Conservation (phyloP, 164 flowering plant species). For the Magnolia officinalis region DNA sequence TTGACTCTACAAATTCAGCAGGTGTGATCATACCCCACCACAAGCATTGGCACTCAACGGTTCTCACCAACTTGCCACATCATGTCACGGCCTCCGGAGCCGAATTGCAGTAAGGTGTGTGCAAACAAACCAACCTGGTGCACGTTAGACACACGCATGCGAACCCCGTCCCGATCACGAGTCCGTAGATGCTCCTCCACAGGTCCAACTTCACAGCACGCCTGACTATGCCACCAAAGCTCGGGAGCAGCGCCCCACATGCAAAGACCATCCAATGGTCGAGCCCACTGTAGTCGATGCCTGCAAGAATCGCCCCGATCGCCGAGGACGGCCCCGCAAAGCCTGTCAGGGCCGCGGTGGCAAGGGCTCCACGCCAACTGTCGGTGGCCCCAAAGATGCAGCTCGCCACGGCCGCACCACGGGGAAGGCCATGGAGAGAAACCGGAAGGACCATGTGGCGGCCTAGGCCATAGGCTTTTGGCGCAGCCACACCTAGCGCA, state of each 20-base stretch:
- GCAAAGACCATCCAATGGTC: slow-evolving; percentile 90
- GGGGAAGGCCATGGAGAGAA: slow-evolving; percentile 89
- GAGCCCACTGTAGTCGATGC: slow-evolving; percentile 79
- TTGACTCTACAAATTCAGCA: background rate
- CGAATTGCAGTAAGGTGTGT: slow-evolving; percentile 90
- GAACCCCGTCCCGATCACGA: slow-evolving; percentile 54
- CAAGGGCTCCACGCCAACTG: slow-evolving; percentile 80
- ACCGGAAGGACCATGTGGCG: slow-evolving; percentile 90
- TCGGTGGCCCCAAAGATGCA: slow-evolving; percentile 85
- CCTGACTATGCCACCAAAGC: slow-evolving; percentile 45
- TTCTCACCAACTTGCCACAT: slow-evolving; percentile 5
- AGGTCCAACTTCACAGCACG: slow-evolving; percentile 59
- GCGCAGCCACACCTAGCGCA: slow-evolving; percentile 95
- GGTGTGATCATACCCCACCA: background rate
- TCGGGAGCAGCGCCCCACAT: slow-evolving; percentile 76
- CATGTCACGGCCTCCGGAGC: slow-evolving; percentile 93
- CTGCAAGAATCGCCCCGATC: slow-evolving; percentile 80
- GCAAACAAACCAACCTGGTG: slow-evolving; percentile 83
- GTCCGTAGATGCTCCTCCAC: slow-evolving; percentile 51
- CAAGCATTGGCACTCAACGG: no score
- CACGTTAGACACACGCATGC: slow-evolving; percentile 61
- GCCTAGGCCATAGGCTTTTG: slow-evolving; percentile 91
- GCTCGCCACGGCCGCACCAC: slow-evolving; percentile 95
- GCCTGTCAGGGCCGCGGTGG: slow-evolving; percentile 72
- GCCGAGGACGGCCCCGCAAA: slow-evolving; percentile 84